Evolutionary conservation across 129 eudicot genomes (phyloP), one percentile per base, ranked within the genome.

Genomic region (Calendula officinalis): DNA sequence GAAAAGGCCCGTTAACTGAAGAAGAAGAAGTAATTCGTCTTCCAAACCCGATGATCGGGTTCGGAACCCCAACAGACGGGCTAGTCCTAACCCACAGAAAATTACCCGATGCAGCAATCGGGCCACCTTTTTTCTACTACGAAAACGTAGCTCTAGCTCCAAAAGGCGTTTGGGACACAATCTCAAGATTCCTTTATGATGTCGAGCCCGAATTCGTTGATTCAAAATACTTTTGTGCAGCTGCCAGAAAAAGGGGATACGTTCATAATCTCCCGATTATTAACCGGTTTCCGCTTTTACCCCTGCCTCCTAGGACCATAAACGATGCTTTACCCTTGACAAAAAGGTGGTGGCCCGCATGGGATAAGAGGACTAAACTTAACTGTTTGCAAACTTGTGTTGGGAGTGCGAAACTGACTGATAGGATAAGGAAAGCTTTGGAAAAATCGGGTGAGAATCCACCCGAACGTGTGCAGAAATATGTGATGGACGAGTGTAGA

Each of bases 261-360:
- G 56, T 81, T 8, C 86, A 81, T 12, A 81, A 81, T 63, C 72
- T 81, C 7, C 86, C 86, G 0, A 6, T 77, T 32, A 41, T 73
- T 1, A 73, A 77, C 14, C 40, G 86, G n/a, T 71, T 64, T 32
- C 86, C 61, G 2, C 39, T 81, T 53, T 64, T 63, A 39, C 86
- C 83, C 1, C 12, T 37, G 2, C 77, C 83, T 33, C 83, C 86
- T 0, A 3, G 11, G 3, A 57, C 63, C 15, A 13, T 57, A 6
- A 35, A 35, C 37, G 46, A 57, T 8, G 63, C 63, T 3, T 32
- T 57, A 5, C 46, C 30, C 0, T 43, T 13, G 6, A 62, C 77
- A 12, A 57, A 15, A 57, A 8, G 9, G 3, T 57, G 33, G 32
- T 57, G 63, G 63, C 63, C 63, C 0, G 11, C 27, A 12, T 57